phyloP scores from a whole-genome alignment of 352 stramenopile genomes.

The Globisporangium acanthophoron region DNA sequence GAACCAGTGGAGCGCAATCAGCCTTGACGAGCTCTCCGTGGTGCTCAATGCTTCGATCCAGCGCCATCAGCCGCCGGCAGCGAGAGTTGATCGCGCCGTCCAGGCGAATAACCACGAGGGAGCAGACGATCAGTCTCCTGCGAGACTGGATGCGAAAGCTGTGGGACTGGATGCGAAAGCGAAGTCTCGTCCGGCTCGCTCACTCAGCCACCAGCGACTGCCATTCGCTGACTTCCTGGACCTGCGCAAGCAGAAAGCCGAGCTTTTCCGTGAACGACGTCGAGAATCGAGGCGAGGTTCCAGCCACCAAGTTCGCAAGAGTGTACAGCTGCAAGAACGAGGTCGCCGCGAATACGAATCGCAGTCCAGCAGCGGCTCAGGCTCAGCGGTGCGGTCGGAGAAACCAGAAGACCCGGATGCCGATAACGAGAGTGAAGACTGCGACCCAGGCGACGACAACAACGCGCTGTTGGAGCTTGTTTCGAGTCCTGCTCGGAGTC shows the following conservation, averaged over 20 bases:
- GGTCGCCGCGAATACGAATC: neutral
- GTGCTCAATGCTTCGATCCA: slow-evolving; percentile 55
- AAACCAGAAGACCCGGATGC: neutral
- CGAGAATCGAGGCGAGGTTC: neutral
- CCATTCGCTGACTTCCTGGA: slow-evolving; percentile 13
- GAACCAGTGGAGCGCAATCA: slow-evolving; percentile 17
- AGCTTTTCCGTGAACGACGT: slow-evolving; percentile 3
- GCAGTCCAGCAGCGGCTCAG: neutral
- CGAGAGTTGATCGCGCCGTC: neutral
- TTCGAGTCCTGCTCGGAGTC: neutral
- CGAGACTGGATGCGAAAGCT: neutral
- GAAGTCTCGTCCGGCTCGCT: too few species aligned
- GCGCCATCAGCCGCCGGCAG: slow-evolving; percentile 20
- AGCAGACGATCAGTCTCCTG: neutral
- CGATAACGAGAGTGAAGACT: neutral
- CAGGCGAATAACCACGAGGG: neutral
- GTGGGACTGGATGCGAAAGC: neutral
- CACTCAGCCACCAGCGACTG: neutral
- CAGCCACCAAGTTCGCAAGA: neutral
- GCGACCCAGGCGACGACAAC: neutral
- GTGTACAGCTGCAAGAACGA: neutral
- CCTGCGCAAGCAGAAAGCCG: slow-evolving; percentile 11
- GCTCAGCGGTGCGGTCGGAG: neutral
- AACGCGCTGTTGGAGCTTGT: neutral
- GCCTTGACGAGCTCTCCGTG: slow-evolving; percentile 43